Percentiles rank a stretch among this genome's conserved stretches.
phyloP scores from a whole-genome alignment of 148 eudicot species.

The Silene latifolia region DNA sequence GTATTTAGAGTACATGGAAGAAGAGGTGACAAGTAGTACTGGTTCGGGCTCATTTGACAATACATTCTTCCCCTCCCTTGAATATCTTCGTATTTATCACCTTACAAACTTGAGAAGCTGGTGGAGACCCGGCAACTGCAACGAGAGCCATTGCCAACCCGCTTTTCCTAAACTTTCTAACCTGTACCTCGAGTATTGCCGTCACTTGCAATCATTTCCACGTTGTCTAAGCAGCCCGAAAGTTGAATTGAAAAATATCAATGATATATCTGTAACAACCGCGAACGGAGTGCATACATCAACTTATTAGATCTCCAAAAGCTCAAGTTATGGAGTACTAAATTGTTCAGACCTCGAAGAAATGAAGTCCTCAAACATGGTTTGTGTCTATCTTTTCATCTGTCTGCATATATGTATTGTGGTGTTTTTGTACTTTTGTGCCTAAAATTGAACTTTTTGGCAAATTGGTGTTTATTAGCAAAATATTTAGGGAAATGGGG shows the following conservation, averaged over 20 bases:
- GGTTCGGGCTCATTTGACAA: background rate
- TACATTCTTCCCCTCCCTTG: conserved; percentile 22
- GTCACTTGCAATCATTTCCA: background rate
- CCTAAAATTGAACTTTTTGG: no score
- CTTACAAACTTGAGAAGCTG: conserved; percentile 13
- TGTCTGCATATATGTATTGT: no score
- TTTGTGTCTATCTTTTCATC: no score
- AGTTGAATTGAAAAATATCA: background rate
- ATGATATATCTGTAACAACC: background rate
- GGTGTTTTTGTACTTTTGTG: no score
- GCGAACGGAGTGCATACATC: no score
- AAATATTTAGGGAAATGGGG: no score
- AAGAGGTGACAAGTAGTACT: background rate
- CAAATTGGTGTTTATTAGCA: no score
- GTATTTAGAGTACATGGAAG: conserved; percentile 21
- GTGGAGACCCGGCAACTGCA: background rate
- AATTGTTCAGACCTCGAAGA: no score
- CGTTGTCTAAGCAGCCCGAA: no score
- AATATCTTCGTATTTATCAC: background rate
- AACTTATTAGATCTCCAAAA: no score
- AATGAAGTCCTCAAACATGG: no score
- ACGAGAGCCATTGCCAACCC: background rate
- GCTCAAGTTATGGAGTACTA: no score
- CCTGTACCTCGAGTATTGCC: background rate
- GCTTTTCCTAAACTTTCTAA: conserved; percentile 12